These are phyloP conservation scores for Tetrahymena thermophila DNA, from an alignment of 73 alveolate species.

Conservation along the genomic window DNA sequence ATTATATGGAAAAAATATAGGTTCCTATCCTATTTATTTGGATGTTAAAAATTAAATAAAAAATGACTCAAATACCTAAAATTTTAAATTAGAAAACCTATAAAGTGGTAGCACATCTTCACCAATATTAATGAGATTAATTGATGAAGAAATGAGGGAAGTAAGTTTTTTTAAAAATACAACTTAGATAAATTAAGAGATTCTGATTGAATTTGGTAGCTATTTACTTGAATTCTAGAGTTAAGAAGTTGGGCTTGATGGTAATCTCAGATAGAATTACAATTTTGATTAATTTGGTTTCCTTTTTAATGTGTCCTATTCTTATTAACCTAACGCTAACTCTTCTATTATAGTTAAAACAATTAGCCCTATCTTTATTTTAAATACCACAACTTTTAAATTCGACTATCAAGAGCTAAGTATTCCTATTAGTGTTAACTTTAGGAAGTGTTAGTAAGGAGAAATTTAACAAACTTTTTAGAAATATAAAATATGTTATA, in stretches of 20 bases:
- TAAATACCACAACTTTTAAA: neutral
- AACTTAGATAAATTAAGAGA: neutral
- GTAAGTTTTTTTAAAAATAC: neutral
- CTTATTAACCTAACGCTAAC: neutral
- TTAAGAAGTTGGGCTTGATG: neutral
- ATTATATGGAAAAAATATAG: neutral
- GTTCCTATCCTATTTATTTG: neutral
- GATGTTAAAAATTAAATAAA: neutral
- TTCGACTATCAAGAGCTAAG: neutral
- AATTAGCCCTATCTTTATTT: neutral
- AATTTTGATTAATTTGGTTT: neutral
- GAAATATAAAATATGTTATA: neutral
- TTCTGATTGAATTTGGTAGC: neutral
- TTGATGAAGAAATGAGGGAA: neutral
- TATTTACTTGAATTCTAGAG: neutral
- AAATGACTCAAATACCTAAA: neutral
- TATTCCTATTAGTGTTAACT: neutral
- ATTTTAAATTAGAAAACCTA: neutral
- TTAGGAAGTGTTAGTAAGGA: neutral
- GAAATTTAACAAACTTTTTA: neutral
- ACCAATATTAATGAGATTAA: neutral
- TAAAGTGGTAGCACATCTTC: neutral
- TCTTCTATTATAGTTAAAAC: neutral
- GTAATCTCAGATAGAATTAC: neutral
- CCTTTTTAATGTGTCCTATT: neutral